These are phyloP conservation scores for Naganishia onofrii DNA, from an alignment of 768 basidiomycete species.

Conservation along the genomic window DNA sequence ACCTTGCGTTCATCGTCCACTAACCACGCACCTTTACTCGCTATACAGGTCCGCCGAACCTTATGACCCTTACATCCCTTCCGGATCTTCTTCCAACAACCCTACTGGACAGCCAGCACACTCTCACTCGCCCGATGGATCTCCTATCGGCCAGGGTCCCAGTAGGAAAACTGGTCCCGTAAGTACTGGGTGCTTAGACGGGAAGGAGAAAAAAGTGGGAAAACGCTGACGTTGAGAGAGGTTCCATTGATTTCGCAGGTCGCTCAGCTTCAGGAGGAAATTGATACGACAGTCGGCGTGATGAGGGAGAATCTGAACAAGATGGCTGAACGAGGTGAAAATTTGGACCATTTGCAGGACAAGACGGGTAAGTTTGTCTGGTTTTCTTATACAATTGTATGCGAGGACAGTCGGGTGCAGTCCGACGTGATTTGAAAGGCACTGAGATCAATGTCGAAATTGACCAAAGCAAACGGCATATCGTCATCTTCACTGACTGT, in stretches of 20 bases:
- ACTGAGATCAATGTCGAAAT: too few relatives aligned
- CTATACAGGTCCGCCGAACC: conserved; percentile 57
- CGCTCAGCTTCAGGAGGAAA: conserved; percentile 86
- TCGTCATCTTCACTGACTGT: neutral
- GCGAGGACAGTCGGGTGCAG: neutral
- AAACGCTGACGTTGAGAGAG: too few relatives aligned
- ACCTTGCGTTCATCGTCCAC: too few relatives aligned
- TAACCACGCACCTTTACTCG: too few relatives aligned
- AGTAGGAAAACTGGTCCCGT: too few relatives aligned
- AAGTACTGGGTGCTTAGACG: too few relatives aligned
- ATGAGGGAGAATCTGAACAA: conserved; percentile 94
- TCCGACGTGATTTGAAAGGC: too few relatives aligned
- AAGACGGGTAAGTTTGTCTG: conserved; percentile 76
- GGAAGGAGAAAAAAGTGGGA: too few relatives aligned
- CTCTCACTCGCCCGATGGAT: neutral
- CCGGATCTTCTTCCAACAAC: conserved; percentile 63
- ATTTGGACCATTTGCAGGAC: conserved; percentile 89
- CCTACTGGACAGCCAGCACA: conserved; percentile 10
- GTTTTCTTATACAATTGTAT: neutral
- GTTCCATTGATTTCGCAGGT: conserved; percentile 58
- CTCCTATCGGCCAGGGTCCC: neutral
- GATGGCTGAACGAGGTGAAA: conserved; percentile 82
- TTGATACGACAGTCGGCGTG: conserved; percentile 92
- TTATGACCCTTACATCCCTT: conserved; percentile 96
- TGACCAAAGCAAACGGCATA: too few relatives aligned